Evolutionary conservation across 2,329 filamentous ascomycete genomes (phyloP).

Genomic region (Arthrobotrys megalospora): DNA sequence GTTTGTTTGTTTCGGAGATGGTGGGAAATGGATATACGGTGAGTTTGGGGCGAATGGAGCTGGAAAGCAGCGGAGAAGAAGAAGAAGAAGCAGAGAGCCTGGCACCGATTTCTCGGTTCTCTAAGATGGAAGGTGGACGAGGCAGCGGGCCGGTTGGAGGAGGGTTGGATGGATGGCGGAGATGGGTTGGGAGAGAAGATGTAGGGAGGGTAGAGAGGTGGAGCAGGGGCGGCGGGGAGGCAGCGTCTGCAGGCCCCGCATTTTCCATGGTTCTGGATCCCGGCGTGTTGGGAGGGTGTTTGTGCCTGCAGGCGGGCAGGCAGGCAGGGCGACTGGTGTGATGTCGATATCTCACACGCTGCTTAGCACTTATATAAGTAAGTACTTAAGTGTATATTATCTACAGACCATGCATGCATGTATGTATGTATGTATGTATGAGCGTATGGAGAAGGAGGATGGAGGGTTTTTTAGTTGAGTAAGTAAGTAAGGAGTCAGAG

Average conservation of each 20-base stretch:
- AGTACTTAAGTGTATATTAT: no score
- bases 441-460: no score
- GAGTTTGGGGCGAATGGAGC: conserved; percentile 31
- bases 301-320: no score
- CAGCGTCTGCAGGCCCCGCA: background rate
- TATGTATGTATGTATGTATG: no score
- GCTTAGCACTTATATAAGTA: no score
- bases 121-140: conserved; percentile 37
- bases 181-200: conserved; percentile 38
- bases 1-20: conserved; percentile 17
- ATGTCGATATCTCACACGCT: no score
- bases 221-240: conserved; percentile 6
- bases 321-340: no score
- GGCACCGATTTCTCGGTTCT: conserved; percentile 49
- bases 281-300: background rate
- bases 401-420: no score
- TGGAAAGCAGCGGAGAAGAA: conserved; percentile 15
- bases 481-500: no score
- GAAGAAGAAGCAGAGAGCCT: conserved; percentile 32
- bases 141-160: conserved; percentile 49
- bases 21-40: conserved; percentile 47
- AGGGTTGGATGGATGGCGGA: conserved; percentile 47
- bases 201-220: conserved; percentile 24
- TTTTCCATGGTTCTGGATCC: background rate
- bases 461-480: no score